Evolutionary conservation across 2,329 filamentous ascomycete genomes (phyloP), one percentile per base, ranked within the genome.

Genomic region (Cryphonectria carpinicola): DNA sequence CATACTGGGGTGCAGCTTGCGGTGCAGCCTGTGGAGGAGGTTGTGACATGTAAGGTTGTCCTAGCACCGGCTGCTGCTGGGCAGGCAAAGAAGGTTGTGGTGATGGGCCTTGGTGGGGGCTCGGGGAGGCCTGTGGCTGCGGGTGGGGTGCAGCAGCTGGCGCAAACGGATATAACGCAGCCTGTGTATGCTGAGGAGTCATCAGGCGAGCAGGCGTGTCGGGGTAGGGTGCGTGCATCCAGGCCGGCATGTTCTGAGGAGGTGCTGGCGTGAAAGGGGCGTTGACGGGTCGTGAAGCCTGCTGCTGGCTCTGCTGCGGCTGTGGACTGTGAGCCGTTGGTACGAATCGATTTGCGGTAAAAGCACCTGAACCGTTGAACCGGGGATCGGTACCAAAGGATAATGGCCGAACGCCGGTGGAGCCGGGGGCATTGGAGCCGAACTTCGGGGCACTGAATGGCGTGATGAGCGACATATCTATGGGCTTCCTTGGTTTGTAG

Each of bases 401-500:
- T 72, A 75, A 66, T 41, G 75, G 71, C 10, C 65, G 71, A 14
- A 72, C 56, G 3, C 71, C 71, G 17, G 19, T 22, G 25, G 49
- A 37, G 19, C 62, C 46, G 13, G 73, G 67, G 68, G 75, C 69
- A 66, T 75, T 79, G 22, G 79, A 78, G 17, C 75, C 72, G 67
- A 83, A 82, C 61, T 79, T 79, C 32, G 83, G 82, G 4, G 78
- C 71, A 11, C 79, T 79, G 63, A 80, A 83, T 19, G 76, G 74
- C 46, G 66, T 43, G 63, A 65, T 65, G 37, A 66, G 46, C n/a
- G 75, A 74, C 70, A 62, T 76, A 28, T 77, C 77, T 1, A 78
- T 72, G 1, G 82, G 77, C 67, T 81, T 81, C 71, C 81, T 78
- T 1, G 86, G 85, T 73, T 88, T 88, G 77, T 88, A 88, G 46